Base-by-base conservation (phyloP, 2,329 filamentous ascomycete genomes). In the Trichoderma asperellum region DNA sequence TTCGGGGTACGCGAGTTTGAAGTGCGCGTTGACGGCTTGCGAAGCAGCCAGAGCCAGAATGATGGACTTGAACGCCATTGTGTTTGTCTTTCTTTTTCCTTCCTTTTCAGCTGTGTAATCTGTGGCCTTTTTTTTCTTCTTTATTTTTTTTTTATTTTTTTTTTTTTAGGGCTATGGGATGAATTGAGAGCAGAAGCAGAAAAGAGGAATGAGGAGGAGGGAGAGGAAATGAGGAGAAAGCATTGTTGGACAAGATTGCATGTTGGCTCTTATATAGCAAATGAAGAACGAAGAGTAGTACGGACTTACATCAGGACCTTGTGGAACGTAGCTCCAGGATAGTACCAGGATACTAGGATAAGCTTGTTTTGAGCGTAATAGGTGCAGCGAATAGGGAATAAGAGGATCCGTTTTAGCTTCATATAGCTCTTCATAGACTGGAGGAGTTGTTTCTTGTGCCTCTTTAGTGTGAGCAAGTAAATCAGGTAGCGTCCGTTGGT, bases 11-110 rank as follows among this genome's bases (percentile, higher is more conserved):
- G 75, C 73, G 68, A 87, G 74, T 52, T 77, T 77, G 75, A 86
- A 87, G 76, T 87, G 85, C 52, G 84, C 85, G 27, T 80, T 75
- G 43, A 78, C 81, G 35, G 81, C 74, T 53, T 79, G 78, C 24
- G 76, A 75, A 40, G 77, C 76, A 35, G 79, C 77, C 72, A 83
- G 70, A 65, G 76, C 71, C 73, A 80, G 63, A 40, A 81, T 65
- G 40, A 76, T 14, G n/a, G 65, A 73, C 70, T 77, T 77, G 73
- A 68, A 59, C 5, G 58, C 64, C 69, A 70, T 70, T 58, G 16
- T n/a, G 0, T 8, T 12, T 43, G 7, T 35, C 34, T 35, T 5
- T 11, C 8, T 35, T 35, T 12, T 8, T 32, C 4, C 7, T 8
- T 1, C 7, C 32, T 3, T 24, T 49, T 32, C 7, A 3, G 12